Base-by-base conservation (phyloP, 2,329 filamentous ascomycete species). In the Cytospora paraplurivora region DNA sequence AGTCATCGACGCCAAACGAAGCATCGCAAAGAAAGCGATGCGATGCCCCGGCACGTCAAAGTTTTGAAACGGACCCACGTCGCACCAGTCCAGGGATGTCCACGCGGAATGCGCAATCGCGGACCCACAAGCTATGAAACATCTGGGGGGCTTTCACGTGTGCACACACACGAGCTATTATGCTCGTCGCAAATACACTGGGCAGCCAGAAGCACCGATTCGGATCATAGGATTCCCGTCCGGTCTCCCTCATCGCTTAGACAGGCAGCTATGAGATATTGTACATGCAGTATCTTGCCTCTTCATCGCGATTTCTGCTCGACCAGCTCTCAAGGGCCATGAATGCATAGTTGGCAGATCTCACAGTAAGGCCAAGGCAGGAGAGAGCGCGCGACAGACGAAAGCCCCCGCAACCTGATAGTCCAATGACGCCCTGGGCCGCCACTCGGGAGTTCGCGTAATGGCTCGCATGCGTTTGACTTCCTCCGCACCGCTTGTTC, bases 21-120 rank as follows among this genome's bases (percentile, higher is more conserved):
- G 38, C 41, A 56, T 10, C 32, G 41, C 44, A 33, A 61, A 55
- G 34, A 13, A 37, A n/a, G 38, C 51, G 37, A 21, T 7, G 49
- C 51, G 51, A 61, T 53, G 6, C 38, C 37, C 37, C 33, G 7
- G 59, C 49, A 47, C n/a, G 47, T 50, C 56, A n/a, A 52, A 56
- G 51, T n/a, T 37, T 49, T 66, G 64, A 66, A 66, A 66, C 64
- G 52, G 21, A 53, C 50, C 54, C 57, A 27, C 10, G 51, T 44
- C 41, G 34, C 56, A 53, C 32, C 49, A 51, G 19, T 19, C 19
- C 38, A 17, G 17, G 32, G 35, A 34, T 32, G 19, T 41, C 47
- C 54, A 34, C 47, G 38, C 38, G 37, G 49, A 54, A 49, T 38
- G 59, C 55, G 53, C 55, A 58, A 54, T 49, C 55, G 41, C 21